A percentile compares a stretch with the other conserved stretches of the same genome.
phyloP scores from a whole-genome alignment of 2,329 filamentous ascomycete genomes.

The Botryosphaeria dothidea region DNA sequence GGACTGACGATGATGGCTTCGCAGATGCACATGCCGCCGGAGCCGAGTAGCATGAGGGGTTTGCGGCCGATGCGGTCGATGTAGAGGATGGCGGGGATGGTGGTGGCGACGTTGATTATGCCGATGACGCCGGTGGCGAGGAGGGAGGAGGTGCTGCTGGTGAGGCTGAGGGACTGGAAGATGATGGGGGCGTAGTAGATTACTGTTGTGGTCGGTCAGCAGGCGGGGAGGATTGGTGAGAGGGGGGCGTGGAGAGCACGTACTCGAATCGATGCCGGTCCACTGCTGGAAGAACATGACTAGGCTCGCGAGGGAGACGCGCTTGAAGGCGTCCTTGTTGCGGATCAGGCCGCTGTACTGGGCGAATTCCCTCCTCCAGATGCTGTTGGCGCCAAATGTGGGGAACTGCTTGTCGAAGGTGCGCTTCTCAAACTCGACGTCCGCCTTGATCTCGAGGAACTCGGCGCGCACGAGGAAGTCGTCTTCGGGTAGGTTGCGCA shows the following conservation, averaged over 20 bases:
- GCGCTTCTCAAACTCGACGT: conserved; percentile 21
- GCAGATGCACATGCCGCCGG: conserved; percentile 47
- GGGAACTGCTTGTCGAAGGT: conserved; percentile 2
- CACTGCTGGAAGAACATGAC: conserved; percentile 58
- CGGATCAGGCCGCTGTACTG: conserved; percentile 45
- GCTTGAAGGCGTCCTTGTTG: conserved; percentile 53
- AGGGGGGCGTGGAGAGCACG: neutral
- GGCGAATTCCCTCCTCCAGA: neutral
- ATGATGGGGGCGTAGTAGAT: conserved; percentile 52
- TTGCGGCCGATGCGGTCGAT: conserved; percentile 57
- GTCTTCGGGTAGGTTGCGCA: conserved; percentile 26
- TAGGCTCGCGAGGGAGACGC: conserved; percentile 56
- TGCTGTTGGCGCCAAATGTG: conserved; percentile 56
- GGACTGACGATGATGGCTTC: conserved; percentile 31
- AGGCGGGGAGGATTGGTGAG: neutral
- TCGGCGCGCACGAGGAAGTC: conserved; percentile 22
- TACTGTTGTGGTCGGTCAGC: conserved; percentile 29
- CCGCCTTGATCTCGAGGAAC: conserved; percentile 23
- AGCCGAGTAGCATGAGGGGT: conserved; percentile 50
- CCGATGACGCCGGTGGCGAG: conserved; percentile 58
- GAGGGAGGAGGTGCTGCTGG: conserved; percentile 40
- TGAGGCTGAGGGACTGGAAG: conserved; percentile 43
- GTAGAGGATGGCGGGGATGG: conserved; percentile 56
- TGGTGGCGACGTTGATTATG: conserved; percentile 58
- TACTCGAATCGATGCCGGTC: conserved; percentile 45